These are phyloP conservation scores for Fagus crenata DNA, from an alignment of 306 rosid genomes.

Conservation along the genomic window DNA sequence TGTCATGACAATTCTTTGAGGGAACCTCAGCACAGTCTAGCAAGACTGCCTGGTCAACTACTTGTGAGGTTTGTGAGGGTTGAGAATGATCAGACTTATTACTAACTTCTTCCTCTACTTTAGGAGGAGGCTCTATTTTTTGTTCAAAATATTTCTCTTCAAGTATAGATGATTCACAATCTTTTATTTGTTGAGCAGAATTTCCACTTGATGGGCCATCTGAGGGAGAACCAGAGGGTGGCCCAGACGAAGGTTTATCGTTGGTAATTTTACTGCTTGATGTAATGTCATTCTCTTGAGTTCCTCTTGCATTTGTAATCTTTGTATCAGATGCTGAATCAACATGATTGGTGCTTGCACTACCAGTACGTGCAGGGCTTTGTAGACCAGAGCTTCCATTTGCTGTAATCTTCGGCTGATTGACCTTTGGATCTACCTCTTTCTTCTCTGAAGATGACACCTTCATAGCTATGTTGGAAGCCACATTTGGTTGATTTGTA, in stretches of 20 bases:
- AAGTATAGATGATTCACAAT: slow-evolving; percentile 37
- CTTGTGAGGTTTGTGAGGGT: slow-evolving; percentile 37
- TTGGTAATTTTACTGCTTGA: slow-evolving; percentile 42
- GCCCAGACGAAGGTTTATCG: slow-evolving; percentile 39
- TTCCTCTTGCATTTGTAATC: slow-evolving; percentile 35
- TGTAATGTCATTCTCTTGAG: slow-evolving; percentile 38
- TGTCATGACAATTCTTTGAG: slow-evolving; percentile 34
- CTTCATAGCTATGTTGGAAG: slow-evolving; percentile 50
- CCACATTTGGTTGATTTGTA: slow-evolving; percentile 56
- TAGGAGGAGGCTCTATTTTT: slow-evolving; percentile 41
- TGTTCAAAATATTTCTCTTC: slow-evolving; percentile 38
- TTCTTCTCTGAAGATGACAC: slow-evolving; percentile 66
- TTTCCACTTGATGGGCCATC: slow-evolving; percentile 43
- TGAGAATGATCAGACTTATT: slow-evolving; percentile 41
- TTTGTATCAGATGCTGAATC: slow-evolving; percentile 42
- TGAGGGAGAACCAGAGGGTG: slow-evolving; percentile 38
- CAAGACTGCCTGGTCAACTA: slow-evolving; percentile 36
- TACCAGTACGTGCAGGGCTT: slow-evolving; percentile 33
- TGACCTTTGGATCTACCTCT: slow-evolving; percentile 56
- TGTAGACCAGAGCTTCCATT: slow-evolving; percentile 54
- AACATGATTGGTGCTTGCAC: slow-evolving; percentile 29
- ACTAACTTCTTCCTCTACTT: slow-evolving; percentile 30
- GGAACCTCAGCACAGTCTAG: slow-evolving; percentile 41
- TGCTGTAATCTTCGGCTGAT: slow-evolving; percentile 44
- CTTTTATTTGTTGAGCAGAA: slow-evolving; percentile 40